Conservation (phyloP, 2,329 filamentous ascomycete genomes). For the Pestalotiopsis sp. region DNA sequence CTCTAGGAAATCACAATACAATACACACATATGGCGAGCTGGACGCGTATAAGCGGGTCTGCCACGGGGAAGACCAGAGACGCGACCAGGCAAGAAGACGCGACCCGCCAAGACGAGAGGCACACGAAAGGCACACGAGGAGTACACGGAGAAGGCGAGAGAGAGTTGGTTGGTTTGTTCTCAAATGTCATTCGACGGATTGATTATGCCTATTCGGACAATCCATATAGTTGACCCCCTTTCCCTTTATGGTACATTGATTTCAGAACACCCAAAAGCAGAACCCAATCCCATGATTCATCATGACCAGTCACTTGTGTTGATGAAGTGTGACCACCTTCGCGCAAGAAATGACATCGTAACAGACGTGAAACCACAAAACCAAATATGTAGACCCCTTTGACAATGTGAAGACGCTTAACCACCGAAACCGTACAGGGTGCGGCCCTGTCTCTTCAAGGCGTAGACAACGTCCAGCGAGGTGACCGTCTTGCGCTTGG, state of each 20-base stretch:
- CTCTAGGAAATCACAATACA: no score
- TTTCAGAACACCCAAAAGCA: constrained; percentile 34
- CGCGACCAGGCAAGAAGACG: no score
- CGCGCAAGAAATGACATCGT: constrained; percentile 35
- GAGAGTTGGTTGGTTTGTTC: constrained; percentile 16
- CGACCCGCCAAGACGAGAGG: no score
- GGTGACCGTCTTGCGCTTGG: constrained; percentile 75
- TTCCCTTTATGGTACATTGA: constrained; percentile 36
- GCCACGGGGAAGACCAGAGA: no score
- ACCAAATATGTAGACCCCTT: neutral
- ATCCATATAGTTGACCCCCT: constrained; percentile 28
- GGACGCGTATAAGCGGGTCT: no score
- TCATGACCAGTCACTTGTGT: constrained; percentile 34
- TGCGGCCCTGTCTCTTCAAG: constrained; percentile 66
- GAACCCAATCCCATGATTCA: constrained; percentile 35
- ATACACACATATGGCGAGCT: no score
- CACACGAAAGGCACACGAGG: no score
- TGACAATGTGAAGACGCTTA: constrained; percentile 19
- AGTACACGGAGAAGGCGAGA: no score
- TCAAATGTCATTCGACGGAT: constrained; percentile 28
- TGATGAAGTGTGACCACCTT: constrained; percentile 25
- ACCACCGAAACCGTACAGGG: constrained; percentile 72
- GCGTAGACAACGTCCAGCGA: constrained; percentile 67
- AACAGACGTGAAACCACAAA: constrained; percentile 36
- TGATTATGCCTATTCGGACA: constrained; percentile 33